Base-by-base conservation (phyloP, 176 grass and related monocot species). In the Neostapfia colusana region DNA sequence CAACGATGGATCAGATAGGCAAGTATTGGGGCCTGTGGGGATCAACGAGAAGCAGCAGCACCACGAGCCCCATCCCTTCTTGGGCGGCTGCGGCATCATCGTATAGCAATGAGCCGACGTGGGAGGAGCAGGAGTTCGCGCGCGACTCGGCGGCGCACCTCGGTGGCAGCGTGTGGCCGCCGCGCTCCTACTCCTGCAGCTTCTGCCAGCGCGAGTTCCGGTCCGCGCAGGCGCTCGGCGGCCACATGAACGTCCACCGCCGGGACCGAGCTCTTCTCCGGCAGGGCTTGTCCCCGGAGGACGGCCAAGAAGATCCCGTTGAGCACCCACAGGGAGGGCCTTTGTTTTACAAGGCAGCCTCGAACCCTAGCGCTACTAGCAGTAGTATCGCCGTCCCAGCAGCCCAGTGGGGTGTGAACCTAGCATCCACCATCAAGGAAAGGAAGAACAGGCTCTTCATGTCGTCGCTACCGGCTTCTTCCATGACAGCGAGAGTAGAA, bases 161-260 rank as follows among this genome's bases (percentile, higher is more conserved):
- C 75, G 82, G 79, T 6, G 75, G 85, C 70, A 82, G 85, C 79
- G 79, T 92, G 41, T 98, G 95, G 91, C 95, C 95, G 64, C 95
- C 95, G 40, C 81, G 95, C 44, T 98, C 80, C 54, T 98, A 98
- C 85, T 68, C 85, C 2, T 98, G 95, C 87, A 92, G 69, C 77
- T 98, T 98, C 77, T 98, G 95, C 82, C 67, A 53, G 6, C 83
- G 95, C 69, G 91, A 98, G 72, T 98, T 98, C 81, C 80, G 95
- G 20, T 98, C 95, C 1, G 95, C 89, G 13, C 95, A 98, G 79
- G 95, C 95, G 11, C 95, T 98, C 2, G 95, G 95, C 16, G 91
- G 95, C 10, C 95, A 98, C 91, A 98, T 98, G 95, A 98, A 98
- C 80, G 85, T 98, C 45, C 95, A 98, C 82, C 85, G 95, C 50